Conservation (phyloP, 2,329 filamentous ascomycete species). For the Hymenoscyphus scutula region DNA sequence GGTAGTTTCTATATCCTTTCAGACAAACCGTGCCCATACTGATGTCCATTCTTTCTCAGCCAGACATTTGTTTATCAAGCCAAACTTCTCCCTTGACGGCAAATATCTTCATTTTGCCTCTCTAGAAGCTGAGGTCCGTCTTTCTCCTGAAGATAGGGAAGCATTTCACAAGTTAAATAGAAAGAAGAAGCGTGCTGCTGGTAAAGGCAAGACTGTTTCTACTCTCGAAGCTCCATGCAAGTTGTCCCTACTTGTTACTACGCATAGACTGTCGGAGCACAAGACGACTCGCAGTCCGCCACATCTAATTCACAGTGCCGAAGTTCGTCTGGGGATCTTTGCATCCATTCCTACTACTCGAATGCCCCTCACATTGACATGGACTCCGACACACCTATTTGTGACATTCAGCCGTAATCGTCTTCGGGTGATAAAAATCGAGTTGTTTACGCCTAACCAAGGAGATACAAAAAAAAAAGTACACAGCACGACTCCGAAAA, state of each 20-base stretch:
- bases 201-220: background rate
- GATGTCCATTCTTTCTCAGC: background rate
- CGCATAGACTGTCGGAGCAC: background rate
- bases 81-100: background rate
- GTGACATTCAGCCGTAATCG: slow-evolving; percentile 2
- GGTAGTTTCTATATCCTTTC: background rate
- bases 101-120: slow-evolving; percentile 2
- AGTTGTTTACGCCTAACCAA: background rate
- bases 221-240: background rate
- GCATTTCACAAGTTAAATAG: background rate
- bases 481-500: background rate
- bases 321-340: background rate
- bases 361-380: slow-evolving; percentile 3
- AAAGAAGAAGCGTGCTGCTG: background rate
- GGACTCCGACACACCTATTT: background rate
- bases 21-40: background rate
- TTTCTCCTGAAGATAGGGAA: background rate
- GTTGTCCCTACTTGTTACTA: slow-evolving; percentile 2
- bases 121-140: background rate
- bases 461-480: background rate
- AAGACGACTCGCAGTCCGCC: slow-evolving; percentile 4
- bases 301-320: background rate
- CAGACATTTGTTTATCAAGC: background rate
- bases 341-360: background rate
- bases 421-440: slow-evolving; percentile 1